Conservation (phyloP, 2,329 filamentous ascomycete genomes). For the Fusarium paranaense region DNA sequence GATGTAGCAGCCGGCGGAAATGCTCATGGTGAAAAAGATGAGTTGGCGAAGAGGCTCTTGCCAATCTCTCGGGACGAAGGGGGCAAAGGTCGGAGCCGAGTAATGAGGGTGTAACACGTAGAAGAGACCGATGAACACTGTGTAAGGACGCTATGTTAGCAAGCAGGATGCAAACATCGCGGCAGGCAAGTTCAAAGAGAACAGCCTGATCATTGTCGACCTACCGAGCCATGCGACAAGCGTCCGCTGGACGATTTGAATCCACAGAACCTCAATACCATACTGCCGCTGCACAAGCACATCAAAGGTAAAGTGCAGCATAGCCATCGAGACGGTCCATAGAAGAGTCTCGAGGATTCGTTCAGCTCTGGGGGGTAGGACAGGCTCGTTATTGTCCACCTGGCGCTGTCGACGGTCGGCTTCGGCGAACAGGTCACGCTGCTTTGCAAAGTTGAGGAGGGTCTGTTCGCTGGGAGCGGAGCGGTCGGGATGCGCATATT, state of each 20-base stretch:
- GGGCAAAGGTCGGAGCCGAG: constrained; percentile 61
- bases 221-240: constrained; percentile 65
- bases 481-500: constrained; percentile 77
- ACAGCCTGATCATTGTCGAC: constrained; percentile 25
- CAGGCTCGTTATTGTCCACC: constrained; percentile 49
- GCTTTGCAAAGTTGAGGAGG: constrained; percentile 77
- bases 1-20: constrained; percentile 79
- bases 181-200: not conserved
- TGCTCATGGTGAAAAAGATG: constrained; percentile 73
- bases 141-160: not conserved
- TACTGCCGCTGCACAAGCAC: constrained; percentile 85
- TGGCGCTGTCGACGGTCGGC: constrained; percentile 55
- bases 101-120: constrained; percentile 68
- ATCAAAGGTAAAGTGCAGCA: constrained; percentile 82
- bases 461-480: constrained; percentile 72
- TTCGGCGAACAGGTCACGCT: constrained; percentile 68
- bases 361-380: constrained; percentile 60
- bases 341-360: constrained; percentile 67
- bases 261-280: constrained; percentile 73
- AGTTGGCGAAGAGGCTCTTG: constrained; percentile 64
- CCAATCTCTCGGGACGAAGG: constrained; percentile 59
- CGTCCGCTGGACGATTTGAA: constrained; percentile 63
- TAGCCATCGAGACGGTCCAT: constrained; percentile 72
- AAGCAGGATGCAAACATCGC: not conserved
- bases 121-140: constrained; percentile 67